phyloP scores from a whole-genome alignment of 441 rosid species.

The Daphne laureola region DNA sequence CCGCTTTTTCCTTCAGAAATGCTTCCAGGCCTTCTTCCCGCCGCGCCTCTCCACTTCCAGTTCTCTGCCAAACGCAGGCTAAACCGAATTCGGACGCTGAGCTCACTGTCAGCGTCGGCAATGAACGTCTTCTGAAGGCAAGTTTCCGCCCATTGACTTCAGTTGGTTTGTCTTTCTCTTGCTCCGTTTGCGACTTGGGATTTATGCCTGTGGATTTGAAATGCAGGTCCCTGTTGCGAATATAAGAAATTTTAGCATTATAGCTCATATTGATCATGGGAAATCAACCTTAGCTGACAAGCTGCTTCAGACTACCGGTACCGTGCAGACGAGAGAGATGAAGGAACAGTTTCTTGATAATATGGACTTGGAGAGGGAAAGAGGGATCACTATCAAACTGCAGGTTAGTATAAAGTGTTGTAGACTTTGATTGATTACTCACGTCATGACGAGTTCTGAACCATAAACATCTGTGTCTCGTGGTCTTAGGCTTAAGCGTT shows the following conservation, averaged over 20 bases:
- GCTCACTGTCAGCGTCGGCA: constrained; percentile 38
- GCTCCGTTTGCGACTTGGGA: not conserved
- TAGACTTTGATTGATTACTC: too few species aligned
- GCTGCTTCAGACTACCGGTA: constrained; percentile 88
- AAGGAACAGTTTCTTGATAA: constrained; percentile 96
- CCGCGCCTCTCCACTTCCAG: constrained; percentile 5
- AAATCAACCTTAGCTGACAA: constrained; percentile 95
- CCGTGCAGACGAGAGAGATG: constrained; percentile 91
- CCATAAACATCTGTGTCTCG: too few species aligned
- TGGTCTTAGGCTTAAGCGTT: too few species aligned
- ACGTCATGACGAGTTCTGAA: too few species aligned
- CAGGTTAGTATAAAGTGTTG: constrained; percentile 36
- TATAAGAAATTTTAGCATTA: constrained; percentile 79
- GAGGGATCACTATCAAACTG: constrained; percentile 95
- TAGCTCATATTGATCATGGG: constrained; percentile 98
- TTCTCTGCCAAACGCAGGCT: constrained; percentile 31
- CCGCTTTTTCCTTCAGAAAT: too few species aligned
- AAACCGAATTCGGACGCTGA: constrained; percentile 22
- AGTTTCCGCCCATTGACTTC: not conserved
- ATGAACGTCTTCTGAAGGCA: constrained; percentile 67
- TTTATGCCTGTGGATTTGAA: not conserved
- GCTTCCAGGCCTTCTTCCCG: too few species aligned
- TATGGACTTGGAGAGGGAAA: constrained; percentile 97
- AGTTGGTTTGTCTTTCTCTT: not conserved
- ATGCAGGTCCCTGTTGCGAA: constrained; percentile 64